phyloP scores from a whole-genome alignment of 2,329 filamentous ascomycete species.

The Apiospora marii region DNA sequence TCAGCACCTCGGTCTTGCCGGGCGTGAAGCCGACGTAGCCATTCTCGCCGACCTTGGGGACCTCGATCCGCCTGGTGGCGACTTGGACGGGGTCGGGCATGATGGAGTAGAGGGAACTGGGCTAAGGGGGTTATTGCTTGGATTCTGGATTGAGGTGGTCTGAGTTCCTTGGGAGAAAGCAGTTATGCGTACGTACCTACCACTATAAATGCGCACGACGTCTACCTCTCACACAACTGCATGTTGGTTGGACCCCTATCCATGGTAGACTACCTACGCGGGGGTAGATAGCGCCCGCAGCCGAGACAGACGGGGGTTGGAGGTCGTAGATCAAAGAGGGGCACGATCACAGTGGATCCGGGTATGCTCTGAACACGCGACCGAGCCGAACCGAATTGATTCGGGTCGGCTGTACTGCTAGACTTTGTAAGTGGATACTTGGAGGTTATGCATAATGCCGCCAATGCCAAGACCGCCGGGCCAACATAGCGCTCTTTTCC shows the following conservation, averaged over 20 bases:
- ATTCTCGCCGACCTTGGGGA: constrained; percentile 48
- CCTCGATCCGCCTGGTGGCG: constrained; percentile 30
- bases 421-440: not conserved
- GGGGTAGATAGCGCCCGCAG: not conserved
- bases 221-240: not conserved
- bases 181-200: not conserved
- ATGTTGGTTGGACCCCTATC: not conserved
- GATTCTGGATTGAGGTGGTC: not conserved
- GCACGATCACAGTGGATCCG: not conserved
- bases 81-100: constrained; percentile 34
- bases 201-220: not conserved
- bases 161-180: not conserved
- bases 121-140: not conserved
- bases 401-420: not conserved
- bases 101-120: not conserved
- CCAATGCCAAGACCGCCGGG: not conserved
- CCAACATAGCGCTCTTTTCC: not conserved
- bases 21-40: constrained; percentile 47
- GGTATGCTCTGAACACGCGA: not conserved
- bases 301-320: not conserved
- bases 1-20: constrained; percentile 48
- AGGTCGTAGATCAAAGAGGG: not conserved
- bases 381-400: constrained; percentile 9
- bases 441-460: not conserved
- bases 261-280: not conserved